Percentiles rank a stretch among this genome's conserved stretches.
Evolutionary conservation across 73 alveolate genomes (phyloP).

Genomic region (Symbiodinium natans): DNA sequence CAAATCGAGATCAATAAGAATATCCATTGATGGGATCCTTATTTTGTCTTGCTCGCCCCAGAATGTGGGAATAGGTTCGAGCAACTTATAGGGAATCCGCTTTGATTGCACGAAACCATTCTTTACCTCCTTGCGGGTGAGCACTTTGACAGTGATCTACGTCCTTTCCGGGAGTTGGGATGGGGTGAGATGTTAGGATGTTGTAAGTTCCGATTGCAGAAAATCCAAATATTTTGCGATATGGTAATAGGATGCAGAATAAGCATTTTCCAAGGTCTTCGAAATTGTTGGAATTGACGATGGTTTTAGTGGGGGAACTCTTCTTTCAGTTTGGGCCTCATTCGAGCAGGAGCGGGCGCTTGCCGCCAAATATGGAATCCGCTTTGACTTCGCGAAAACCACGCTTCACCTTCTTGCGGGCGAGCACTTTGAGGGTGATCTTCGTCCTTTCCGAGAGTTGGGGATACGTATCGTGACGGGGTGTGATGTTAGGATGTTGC

Average conservation of each 20-base stretch:
- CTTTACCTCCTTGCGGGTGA: not conserved
- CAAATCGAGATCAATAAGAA: not conserved
- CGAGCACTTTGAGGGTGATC: not conserved
- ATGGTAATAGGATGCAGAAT: not conserved
- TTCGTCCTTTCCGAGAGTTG: not conserved
- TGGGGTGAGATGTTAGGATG: not conserved
- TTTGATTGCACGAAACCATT: not conserved
- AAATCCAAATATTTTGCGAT: not conserved
- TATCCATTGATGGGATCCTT: conserved; percentile 15
- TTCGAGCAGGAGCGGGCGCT: not conserved
- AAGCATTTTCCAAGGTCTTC: not conserved
- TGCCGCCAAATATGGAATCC: not conserved
- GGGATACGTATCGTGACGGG: not conserved
- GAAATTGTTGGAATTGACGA: not conserved
- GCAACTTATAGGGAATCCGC: not conserved
- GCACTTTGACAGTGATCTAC: not conserved
- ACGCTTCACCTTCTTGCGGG: not conserved
- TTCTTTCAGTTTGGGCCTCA: not conserved
- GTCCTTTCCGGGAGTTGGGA: not conserved
- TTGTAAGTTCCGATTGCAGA: not conserved
- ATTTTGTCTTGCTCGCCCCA: not conserved
- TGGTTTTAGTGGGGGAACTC: not conserved
- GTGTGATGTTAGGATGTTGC: not conserved
- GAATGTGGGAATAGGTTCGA: not conserved
- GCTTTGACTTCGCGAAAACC: not conserved